A percentile compares a stretch with the other conserved stretches of the same genome.
phyloP scores from a whole-genome alignment of 768 basidiomycete genomes.

The Pleurotus tuoliensis region DNA sequence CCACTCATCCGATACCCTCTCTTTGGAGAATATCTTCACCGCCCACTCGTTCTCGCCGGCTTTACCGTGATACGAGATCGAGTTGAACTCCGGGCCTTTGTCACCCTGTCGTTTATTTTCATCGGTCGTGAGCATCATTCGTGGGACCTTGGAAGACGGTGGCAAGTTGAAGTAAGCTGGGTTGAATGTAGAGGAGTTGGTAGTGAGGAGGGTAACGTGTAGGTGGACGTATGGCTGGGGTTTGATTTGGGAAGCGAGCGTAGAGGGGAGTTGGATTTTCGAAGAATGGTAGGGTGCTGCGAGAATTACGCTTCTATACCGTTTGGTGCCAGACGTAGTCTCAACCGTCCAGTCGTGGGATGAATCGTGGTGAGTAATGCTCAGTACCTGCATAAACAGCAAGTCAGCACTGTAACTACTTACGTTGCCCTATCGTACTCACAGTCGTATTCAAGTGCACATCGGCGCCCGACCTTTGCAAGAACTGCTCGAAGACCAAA shows the following conservation, averaged over 20 bases:
- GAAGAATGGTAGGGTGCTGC: conserved; percentile 83
- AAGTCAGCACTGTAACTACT: too few relatives aligned
- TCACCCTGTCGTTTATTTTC: conserved; percentile 53
- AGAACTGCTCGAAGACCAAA: conserved; percentile 79
- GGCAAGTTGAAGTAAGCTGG: conserved; percentile 67
- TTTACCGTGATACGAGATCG: conserved; percentile 73
- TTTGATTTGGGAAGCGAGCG: conserved; percentile 52
- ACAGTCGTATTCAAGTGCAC: conserved; percentile 72
- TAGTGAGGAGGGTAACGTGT: conserved; percentile 88
- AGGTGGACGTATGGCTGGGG: conserved; percentile 76
- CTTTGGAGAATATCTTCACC: conserved; percentile 85
- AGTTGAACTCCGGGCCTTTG: conserved; percentile 78
- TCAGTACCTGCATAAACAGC: conserved; percentile 40
- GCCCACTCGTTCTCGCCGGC: conserved; percentile 57
- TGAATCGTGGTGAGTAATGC: conserved; percentile 40
- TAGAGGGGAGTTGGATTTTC: conserved; percentile 45
- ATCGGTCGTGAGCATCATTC: conserved; percentile 69
- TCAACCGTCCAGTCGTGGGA: conserved; percentile 51
- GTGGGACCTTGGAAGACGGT: conserved; percentile 43
- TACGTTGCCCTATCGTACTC: conserved; percentile 5
- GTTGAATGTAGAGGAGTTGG: conserved; percentile 57
- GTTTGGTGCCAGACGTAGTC: conserved; percentile 38
- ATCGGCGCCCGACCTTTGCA: conserved; percentile 64
- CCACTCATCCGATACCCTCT: conserved; percentile 65
- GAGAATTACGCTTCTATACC: conserved; percentile 76